Base-by-base conservation (phyloP, 2,329 filamentous ascomycete genomes). In the Orbilia javanica region DNA sequence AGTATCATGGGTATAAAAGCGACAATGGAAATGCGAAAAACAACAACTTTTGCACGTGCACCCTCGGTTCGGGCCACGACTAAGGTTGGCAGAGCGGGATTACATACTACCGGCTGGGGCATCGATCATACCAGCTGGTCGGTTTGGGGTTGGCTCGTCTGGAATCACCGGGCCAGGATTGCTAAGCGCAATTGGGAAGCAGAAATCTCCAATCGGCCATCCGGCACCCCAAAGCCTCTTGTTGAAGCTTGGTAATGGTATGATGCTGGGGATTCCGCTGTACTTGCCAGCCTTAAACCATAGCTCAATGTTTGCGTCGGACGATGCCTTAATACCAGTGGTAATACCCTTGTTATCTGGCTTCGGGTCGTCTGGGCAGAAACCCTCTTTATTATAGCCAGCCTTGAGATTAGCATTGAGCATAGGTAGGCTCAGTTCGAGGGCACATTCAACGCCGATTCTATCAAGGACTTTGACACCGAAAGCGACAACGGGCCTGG, bases 401-500 rank as follows among this genome's bases (percentile, higher is more conserved):
- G 75, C 69, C 42, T 50, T 69, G 8, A 81, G 34, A 18, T 64
- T 50, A 11, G 71, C 63, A 22, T 50, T 76, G 50, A 81, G 57
- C 15, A 55, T 65, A 20, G 81, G 81, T 10, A 81, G n/a, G 4
- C 74, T 75, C 27, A 81, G 34, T 48, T 80, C 79, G 6, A 82
- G 57, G 3, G 77, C 79, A 20, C 76, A 79, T 46, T 81, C 79
- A 11, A 77, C 50, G 25, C 80, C 81, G 11, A 76, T 79, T 11
- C 68, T 62, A 18, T 76, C 79, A 18, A 80, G 55, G 22, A 83
- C 68, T 20, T 82, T 81, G n/a, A 82, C 60, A 11, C 81, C 82
- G 44, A 82, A 80, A 5, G 81, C 81, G 20, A 83, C 63, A n/a
- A 80, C 77, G 1, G 81, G 77, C 31, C 81, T 79, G 20, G 81